phyloP scores from a whole-genome alignment of 2,329 filamentous ascomycete species.

The Aspergillus sp. region DNA sequence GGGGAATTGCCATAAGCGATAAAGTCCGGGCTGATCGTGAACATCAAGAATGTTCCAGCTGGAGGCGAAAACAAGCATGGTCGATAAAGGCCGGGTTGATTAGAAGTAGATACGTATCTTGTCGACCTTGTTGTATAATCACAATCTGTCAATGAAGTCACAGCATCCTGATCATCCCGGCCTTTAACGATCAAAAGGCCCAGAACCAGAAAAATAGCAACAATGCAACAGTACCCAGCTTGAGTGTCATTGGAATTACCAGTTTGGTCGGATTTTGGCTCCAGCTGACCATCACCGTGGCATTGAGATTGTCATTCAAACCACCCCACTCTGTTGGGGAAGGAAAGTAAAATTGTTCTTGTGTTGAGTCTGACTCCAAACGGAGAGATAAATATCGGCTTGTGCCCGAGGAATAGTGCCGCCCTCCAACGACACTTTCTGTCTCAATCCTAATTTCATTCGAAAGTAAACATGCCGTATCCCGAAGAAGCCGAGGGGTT shows the following conservation, averaged over 20 bases:
- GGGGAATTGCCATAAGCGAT: not conserved
- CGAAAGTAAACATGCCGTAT: constrained; percentile 41
- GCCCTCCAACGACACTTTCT: not conserved
- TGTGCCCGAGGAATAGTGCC: not conserved
- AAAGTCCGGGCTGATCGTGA: not conserved
- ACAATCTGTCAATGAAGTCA: too few relatives aligned
- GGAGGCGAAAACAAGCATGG: too few relatives aligned
- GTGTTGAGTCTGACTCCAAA: not conserved
- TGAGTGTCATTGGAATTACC: not conserved
- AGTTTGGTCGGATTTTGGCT: not conserved
- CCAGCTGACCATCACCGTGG: not conserved
- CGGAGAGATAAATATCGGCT: not conserved
- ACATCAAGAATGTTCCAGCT: not conserved
- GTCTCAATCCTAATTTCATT: not conserved
- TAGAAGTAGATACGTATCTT: too few relatives aligned
- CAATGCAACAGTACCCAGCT: not conserved
- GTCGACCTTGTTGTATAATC: too few relatives aligned
- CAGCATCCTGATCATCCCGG: too few relatives aligned
- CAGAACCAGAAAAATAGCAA: not conserved
- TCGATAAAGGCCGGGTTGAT: too few relatives aligned
- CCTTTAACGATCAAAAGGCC: too few relatives aligned
- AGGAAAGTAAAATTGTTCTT: not conserved
- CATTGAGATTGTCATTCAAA: not conserved
- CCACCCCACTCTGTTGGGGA: constrained; percentile 1
- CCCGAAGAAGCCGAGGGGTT: constrained; percentile 48